Base-by-base conservation (phyloP, 176 grass and related monocot genomes). In the Leersia perrieri region DNA sequence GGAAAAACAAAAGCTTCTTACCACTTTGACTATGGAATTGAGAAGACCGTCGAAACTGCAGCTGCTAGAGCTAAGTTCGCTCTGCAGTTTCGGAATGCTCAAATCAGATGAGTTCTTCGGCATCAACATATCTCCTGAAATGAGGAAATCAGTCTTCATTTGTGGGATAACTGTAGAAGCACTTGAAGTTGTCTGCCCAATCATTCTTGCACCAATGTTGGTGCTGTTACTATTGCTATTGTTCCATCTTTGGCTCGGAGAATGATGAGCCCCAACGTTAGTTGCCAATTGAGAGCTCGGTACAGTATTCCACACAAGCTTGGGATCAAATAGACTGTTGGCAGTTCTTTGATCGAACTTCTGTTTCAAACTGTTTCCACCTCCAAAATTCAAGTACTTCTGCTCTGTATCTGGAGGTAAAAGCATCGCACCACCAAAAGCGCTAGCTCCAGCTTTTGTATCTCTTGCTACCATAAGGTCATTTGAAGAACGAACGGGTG, bases 1-100 rank as follows among this genome's bases (percentile, higher is more conserved):
- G 1, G 40, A 49, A 30, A 9, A 39, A 18, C 5, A 27, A 5
- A 39, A 38, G 5, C 0, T 36, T 28, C 76, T 83, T 93, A 99
- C 96, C 87, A 55, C 65, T 93, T 95, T 99, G 68, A 99, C 93
- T 68, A 99, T 83, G 25, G 96, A 95, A 88, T 86, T 93, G 67
- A 93, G 89, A 67, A 95, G 85, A 9, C 90, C 89, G 5, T 95
- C 88, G 1, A 95, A 85, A 30, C 78, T 93, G 83, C 87, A 99
- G 72, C 82, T 79, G 57, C 75, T 91, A 51, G 89, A 88, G 64
- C 80, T 87, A 82, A 85, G 74, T 73, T 90, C 96, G 29, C 72
- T 84, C 34, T 90, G 87, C 38, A 83, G 58, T 57, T 74, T 91
- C 40, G 71, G 76, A 70, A 60, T 60, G 70, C 72, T 75, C 42